A percentile compares a stretch with the other conserved stretches of the same genome.
These are phyloP conservation scores for Hordeum pubiflorum DNA, from an alignment of 202 grass and related monocot species.

Conservation along the genomic window DNA sequence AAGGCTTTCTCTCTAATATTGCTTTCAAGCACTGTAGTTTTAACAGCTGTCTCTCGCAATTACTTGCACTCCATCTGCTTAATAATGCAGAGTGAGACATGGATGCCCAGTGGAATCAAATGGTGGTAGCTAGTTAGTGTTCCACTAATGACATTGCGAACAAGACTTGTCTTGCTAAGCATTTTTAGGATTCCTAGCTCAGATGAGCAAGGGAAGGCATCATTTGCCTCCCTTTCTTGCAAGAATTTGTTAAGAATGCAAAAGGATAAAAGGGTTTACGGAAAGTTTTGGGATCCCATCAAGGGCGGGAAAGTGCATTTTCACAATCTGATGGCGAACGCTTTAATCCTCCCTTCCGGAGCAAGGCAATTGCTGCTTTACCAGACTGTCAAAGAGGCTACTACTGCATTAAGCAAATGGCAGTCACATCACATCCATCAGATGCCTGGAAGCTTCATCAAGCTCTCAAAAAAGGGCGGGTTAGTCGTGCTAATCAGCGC, in stretches of 20 bases:
- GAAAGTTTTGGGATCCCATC: background rate
- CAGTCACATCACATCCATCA: background rate
- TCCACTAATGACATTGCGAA: background rate
- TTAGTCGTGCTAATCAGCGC: background rate
- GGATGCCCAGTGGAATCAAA: background rate
- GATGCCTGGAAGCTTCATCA: slow-evolving; percentile 31
- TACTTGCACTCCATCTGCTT: slow-evolving; percentile 5
- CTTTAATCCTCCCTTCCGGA: slow-evolving; percentile 26
- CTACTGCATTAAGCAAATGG: slow-evolving; percentile 21
- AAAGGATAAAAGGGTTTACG: background rate
- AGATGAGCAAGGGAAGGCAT: background rate
- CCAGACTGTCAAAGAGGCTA: slow-evolving; percentile 16
- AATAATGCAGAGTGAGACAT: background rate
- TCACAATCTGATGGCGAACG: slow-evolving; percentile 13
- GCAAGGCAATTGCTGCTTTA: slow-evolving; percentile 28
- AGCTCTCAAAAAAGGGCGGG: background rate
- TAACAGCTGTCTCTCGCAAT: background rate
- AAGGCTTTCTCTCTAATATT: slow-evolving; percentile 12
- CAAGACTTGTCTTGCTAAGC: background rate
- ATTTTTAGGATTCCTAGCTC: slow-evolving; percentile 17
- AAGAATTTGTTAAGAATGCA: background rate
- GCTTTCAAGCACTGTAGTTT: slow-evolving; percentile 20
- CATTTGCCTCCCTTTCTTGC: slow-evolving; percentile 9
- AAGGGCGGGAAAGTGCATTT: slow-evolving; percentile 23
- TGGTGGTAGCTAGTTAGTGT: background rate